Evolutionary conservation across 208 protist species (phyloP).

Genomic region (Phytomonas serpens): DNA sequence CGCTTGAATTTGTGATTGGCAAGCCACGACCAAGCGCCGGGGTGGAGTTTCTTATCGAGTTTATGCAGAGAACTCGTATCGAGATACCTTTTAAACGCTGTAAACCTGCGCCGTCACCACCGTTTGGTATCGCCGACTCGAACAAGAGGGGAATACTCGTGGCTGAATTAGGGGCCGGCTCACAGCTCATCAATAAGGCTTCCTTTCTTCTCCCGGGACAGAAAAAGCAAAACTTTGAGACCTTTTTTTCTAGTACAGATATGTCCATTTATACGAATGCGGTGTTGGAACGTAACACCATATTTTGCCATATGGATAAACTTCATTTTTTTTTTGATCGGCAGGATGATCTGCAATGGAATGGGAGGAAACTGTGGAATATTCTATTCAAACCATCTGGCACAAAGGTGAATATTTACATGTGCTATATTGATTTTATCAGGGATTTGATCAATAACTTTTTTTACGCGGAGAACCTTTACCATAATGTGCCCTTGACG

Average conservation of each 20-base stretch:
- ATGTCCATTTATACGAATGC: constrained; percentile 59
- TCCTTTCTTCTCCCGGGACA: constrained; percentile 56
- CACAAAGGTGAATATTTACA: constrained; percentile 65
- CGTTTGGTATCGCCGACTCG: constrained; percentile 79
- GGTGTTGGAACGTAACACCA: constrained; percentile 47
- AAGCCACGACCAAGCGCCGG: constrained; percentile 56
- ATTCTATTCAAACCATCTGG: constrained; percentile 44
- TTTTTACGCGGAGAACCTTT: constrained; percentile 77
- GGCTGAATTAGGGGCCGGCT: constrained; percentile 45
- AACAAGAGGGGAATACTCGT: constrained; percentile 48
- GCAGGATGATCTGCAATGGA: constrained; percentile 65
- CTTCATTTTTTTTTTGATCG: constrained; percentile 75
- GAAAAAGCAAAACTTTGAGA: constrained; percentile 55
- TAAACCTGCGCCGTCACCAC: constrained; percentile 53
- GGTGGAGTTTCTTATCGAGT: constrained; percentile 74
- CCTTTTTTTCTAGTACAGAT: constrained; percentile 51
- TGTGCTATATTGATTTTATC: constrained; percentile 75
- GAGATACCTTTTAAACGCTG: constrained; percentile 80
- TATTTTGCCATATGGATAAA: constrained; percentile 39
- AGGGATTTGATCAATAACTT: constrained; percentile 79
- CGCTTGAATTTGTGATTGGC: constrained; percentile 55
- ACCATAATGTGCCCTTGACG: constrained; percentile 60
- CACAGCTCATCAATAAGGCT: constrained; percentile 77
- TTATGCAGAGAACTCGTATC: constrained; percentile 54
- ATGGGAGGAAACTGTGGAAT: constrained; percentile 71